These are phyloP conservation scores for Trichoderma erinaceum DNA, from an alignment of 495 filamentous ascomycete genomes.

Conservation along the genomic window DNA sequence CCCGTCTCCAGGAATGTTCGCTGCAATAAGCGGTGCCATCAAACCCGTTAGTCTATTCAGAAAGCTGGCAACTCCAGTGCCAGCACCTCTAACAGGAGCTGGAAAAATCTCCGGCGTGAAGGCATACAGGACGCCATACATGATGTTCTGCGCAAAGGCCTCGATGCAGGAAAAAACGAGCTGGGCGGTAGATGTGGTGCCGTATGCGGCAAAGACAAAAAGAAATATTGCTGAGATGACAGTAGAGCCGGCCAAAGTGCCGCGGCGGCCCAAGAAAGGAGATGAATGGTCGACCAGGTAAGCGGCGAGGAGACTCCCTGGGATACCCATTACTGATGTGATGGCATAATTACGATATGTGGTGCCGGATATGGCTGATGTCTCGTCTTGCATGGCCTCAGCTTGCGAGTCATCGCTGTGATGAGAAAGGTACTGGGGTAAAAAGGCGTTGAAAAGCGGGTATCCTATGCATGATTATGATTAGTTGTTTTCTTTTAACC, in stretches of 20 bases:
- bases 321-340: constrained; percentile 64
- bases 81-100: constrained; percentile 70
- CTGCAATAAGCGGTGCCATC: constrained; percentile 70
- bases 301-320: constrained; percentile 66
- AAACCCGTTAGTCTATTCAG: constrained; percentile 69
- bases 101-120: constrained; percentile 84
- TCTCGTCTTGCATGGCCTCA: constrained; percentile 16
- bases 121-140: constrained; percentile 83
- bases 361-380: constrained; percentile 25
- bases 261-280: constrained; percentile 64
- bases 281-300: constrained; percentile 59
- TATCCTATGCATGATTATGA: constrained; percentile 32
- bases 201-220: constrained; percentile 50
- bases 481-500: too few relatives aligned
- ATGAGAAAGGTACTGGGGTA: constrained; percentile 73
- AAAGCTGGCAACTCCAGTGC: constrained; percentile 68
- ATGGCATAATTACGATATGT: constrained; percentile 72
- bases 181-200: constrained; percentile 54
- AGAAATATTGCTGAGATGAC: constrained; percentile 68
- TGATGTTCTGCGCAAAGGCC: constrained; percentile 68
- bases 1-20: constrained; percentile 59
- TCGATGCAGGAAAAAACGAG: constrained; percentile 73
- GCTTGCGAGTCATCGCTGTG: constrained; percentile 52
- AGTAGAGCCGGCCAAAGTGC: constrained; percentile 62
- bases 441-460: constrained; percentile 78